Percentiles rank a stretch among this genome's conserved stretches.
phyloP scores from a whole-genome alignment of 768 basidiomycete species.

The Amanita brunnescens region DNA sequence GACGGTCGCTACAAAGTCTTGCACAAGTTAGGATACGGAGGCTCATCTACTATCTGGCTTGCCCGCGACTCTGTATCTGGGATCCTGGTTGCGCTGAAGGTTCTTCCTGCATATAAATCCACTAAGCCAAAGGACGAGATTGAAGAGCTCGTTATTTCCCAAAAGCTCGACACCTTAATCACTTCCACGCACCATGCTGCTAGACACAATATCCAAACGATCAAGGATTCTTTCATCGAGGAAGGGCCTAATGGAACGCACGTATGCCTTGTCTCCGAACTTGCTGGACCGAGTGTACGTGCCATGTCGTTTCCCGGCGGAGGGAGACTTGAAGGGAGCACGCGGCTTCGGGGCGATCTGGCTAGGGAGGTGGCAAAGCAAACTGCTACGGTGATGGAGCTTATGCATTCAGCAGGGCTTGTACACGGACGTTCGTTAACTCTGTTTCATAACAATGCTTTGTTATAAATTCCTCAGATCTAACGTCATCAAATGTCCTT shows the following conservation, averaged over 20 bases:
- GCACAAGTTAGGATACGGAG: slow-evolving; percentile 39
- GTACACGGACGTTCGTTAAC: slow-evolving; percentile 1
- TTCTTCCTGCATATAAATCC: not conserved
- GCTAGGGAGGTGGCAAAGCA: not conserved
- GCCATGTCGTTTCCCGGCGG: slow-evolving; percentile 51
- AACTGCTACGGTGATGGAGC: not conserved
- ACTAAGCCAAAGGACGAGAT: not conserved
- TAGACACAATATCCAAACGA: not conserved
- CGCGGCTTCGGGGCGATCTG: not conserved
- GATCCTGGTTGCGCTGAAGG: slow-evolving; percentile 9
- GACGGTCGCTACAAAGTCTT: slow-evolving; percentile 37
- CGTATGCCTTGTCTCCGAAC: slow-evolving; percentile 69
- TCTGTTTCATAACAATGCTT: not conserved
- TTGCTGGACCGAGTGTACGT: slow-evolving; percentile 50
- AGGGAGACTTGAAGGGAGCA: not conserved
- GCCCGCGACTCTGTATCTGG: slow-evolving; percentile 18
- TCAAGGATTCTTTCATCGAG: slow-evolving; percentile 72
- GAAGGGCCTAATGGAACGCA: slow-evolving; percentile 70
- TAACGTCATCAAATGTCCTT: not conserved
- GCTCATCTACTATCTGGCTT: slow-evolving; percentile 32
- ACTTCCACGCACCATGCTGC: slow-evolving; percentile 53
- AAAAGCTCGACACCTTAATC: slow-evolving; percentile 9
- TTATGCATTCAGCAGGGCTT: slow-evolving; percentile 3
- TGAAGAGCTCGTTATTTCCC: not conserved
- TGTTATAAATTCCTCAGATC: not conserved